Base-by-base conservation (phyloP, 2,329 filamentous ascomycete species). In the Clonostachys rhizophaga region DNA sequence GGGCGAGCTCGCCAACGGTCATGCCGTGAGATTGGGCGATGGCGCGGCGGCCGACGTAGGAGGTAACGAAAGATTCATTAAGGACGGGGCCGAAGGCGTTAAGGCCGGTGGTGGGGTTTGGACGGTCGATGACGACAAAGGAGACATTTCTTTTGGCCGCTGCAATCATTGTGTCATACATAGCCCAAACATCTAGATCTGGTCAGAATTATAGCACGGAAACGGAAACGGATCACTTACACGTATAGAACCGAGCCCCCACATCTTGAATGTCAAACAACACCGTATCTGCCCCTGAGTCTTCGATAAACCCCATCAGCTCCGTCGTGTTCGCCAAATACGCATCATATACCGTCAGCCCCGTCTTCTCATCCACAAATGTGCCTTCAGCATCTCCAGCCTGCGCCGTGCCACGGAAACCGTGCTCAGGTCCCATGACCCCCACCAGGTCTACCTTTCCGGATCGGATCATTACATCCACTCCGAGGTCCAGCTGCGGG, bases 21-120 rank as follows among this genome's bases (percentile, higher is more conserved):
- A 52, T 52, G 34, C 50, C 47, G 41, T 52, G 49, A 5, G 47
- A 40, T 36, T 52, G 47, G n/a, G 50, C 49, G 34, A 52, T 50
- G 33, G 49, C 44, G 17, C 47, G 44, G 17, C 47, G 44, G 11
- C 47, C 47, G 10, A 49, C 47, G 30, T 49, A 49, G 14, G 40
- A 43, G 17, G 18, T 49, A 34, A 49, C 34, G 34, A 43, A 47
- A 14, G 43, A 42, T 33, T 49, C 47, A 35, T 49, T 42, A n/a
- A 49, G 47, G 11, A 49, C 44, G 3, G 47, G 47, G 2, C 47
- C 47, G 40, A 46, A 49, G 16, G 47, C 47, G 34, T 50, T 20
- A 30, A 49, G 43, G 9, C 46, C 50, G 5, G 50, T 50, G 34
- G 48, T 50, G 13, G 50, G 48, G 34, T 52, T 52, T n/a, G 48